phyloP scores from a whole-genome alignment of 1,139 yeast genomes.

The Kodamaea fungicola region DNA sequence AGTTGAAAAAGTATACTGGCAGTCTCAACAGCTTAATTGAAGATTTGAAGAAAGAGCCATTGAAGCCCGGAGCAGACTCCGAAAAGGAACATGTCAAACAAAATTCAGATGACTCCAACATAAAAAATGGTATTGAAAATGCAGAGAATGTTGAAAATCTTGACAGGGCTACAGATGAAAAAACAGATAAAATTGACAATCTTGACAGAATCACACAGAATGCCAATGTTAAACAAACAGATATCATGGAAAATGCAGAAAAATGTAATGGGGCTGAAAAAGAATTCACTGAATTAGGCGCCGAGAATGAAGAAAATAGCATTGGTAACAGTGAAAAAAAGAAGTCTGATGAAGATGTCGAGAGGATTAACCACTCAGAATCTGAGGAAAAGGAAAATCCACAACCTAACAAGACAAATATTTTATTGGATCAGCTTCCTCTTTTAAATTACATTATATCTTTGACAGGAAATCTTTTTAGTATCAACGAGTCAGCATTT shows the following conservation, averaged over 20 bases:
- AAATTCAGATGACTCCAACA: not conserved
- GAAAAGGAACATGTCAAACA: not conserved
- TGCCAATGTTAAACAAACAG: not conserved
- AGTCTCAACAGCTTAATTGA: constrained; percentile 15
- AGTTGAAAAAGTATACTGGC: constrained; percentile 23
- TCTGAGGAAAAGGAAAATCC: not conserved
- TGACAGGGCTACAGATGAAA: not conserved
- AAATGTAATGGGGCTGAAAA: not conserved
- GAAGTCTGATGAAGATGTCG: constrained; percentile 3
- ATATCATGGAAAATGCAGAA: not conserved
- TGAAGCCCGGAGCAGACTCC: not conserved
- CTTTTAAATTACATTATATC: constrained; percentile 37
- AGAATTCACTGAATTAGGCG: not conserved
- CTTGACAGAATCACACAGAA: not conserved
- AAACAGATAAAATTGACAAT: not conserved
- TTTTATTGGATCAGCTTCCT: constrained; percentile 11
- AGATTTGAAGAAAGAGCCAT: not conserved
- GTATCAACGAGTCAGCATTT: constrained; percentile 47
- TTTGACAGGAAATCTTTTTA: constrained; percentile 43
- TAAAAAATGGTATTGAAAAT: not conserved
- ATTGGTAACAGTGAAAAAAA: not conserved
- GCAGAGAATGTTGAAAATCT: not conserved
- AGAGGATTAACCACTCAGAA: not conserved
- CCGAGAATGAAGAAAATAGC: not conserved
- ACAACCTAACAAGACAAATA: not conserved